phyloP scores from a whole-genome alignment of 495 filamentous ascomycete genomes.

The Penicillium subrubescens region DNA sequence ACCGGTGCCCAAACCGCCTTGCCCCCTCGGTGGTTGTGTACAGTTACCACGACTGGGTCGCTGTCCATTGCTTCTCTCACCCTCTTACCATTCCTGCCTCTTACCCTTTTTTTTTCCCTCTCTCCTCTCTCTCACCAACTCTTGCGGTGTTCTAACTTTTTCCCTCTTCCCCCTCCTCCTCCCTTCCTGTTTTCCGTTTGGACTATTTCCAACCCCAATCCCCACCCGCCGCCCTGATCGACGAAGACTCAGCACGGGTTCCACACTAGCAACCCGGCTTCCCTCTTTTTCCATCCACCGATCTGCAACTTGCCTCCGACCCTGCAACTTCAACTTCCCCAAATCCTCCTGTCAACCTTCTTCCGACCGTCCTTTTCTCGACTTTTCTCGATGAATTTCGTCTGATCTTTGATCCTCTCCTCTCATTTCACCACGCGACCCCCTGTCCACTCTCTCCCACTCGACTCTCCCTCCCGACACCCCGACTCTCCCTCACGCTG shows the following conservation, averaged over 20 bases:
- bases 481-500: neutral
- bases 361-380: neutral
- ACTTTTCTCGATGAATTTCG: neutral
- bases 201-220: constrained; percentile 29
- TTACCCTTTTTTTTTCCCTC: too few species aligned
- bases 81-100: neutral
- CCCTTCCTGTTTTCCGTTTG: constrained; percentile 17
- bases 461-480: neutral
- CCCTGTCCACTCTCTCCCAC: neutral
- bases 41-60: neutral
- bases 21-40: constrained; percentile 14
- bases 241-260: constrained; percentile 28
- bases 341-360: neutral
- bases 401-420: neutral
- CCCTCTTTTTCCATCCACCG: constrained; percentile 24
- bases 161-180: constrained; percentile 25
- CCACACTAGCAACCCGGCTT: constrained; percentile 28
- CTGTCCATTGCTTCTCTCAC: neutral
- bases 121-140: neutral
- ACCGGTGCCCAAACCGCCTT: constrained; percentile 45
- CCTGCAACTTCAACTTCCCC: constrained; percentile 11
- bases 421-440: constrained; percentile 9
- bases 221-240: constrained; percentile 38
- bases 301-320: constrained; percentile 17
- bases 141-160: constrained; percentile 26